Evolutionary conservation across 1,139 yeast species (phyloP).

Genomic region (Maudiozyma humilis): DNA sequence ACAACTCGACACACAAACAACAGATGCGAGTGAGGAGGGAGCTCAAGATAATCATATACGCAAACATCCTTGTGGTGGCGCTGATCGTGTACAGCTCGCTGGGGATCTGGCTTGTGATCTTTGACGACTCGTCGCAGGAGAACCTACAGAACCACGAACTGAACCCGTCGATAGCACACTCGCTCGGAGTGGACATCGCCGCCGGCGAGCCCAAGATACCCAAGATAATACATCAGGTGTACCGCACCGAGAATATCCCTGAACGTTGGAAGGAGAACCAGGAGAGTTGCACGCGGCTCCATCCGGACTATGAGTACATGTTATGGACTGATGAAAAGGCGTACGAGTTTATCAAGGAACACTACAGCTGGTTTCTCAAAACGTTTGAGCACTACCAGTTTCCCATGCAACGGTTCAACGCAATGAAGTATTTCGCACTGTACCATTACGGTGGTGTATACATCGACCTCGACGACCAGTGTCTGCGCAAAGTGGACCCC

Average conservation of each 20-base stretch:
- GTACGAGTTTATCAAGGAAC: conserved; percentile 63
- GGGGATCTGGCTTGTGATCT: conserved; percentile 65
- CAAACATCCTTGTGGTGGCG: conserved; percentile 48
- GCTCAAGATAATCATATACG: conserved; percentile 49
- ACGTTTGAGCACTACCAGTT: conserved; percentile 73
- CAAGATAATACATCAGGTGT: conserved; percentile 87
- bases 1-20: neutral
- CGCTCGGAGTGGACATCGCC: conserved; percentile 25
- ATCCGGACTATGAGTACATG: conserved; percentile 81
- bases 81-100: conserved; percentile 59
- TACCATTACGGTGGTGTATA: conserved; percentile 84
- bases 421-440: conserved; percentile 79
- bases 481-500: conserved; percentile 70
- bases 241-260: conserved; percentile 70
- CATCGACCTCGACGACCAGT: conserved; percentile 85
- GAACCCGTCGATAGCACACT: conserved; percentile 33
- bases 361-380: conserved; percentile 77
- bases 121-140: conserved; percentile 63
- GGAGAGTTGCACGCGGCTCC: conserved; percentile 62
- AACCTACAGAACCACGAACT: conserved; percentile 56
- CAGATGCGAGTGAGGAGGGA: conserved; percentile 40
- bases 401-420: conserved; percentile 87
- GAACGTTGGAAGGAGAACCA: conserved; percentile 76
- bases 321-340: conserved; percentile 88
- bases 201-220: conserved; percentile 48